Percentiles rank a stretch among this genome's conserved stretches.
phyloP scores from a whole-genome alignment of 129 eudicot species.

The Arctium lappa region DNA sequence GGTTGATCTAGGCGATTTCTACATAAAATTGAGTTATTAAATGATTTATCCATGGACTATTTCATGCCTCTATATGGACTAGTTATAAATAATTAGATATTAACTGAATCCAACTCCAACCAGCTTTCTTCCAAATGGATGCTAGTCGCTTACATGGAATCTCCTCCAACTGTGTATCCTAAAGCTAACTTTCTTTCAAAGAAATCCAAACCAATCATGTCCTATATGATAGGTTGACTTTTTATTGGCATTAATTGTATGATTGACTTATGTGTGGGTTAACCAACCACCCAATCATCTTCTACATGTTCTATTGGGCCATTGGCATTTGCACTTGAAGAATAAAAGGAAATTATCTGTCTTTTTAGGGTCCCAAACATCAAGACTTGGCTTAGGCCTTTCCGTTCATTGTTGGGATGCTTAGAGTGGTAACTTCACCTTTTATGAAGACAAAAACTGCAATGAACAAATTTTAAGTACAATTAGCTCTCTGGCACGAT shows the following conservation, averaged over 20 bases:
- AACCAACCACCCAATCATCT: not conserved
- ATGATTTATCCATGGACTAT: not conserved
- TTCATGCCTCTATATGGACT: not conserved
- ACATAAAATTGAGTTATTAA: constrained; percentile 1
- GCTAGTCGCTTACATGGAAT: constrained; percentile 2
- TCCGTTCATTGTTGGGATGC: not conserved
- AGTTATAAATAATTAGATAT: not conserved
- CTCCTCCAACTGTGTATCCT: not conserved
- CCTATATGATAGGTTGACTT: not conserved
- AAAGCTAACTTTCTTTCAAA: not conserved
- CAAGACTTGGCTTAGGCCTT: not conserved
- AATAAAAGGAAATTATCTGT: not conserved
- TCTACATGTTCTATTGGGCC: not conserved
- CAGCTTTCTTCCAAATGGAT: not conserved
- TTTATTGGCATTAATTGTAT: not conserved
- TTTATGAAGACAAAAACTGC: not conserved
- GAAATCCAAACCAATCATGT: not conserved
- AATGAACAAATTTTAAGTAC: not conserved
- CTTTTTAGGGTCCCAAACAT: not conserved
- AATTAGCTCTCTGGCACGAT: not conserved
- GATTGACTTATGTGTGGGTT: not conserved
- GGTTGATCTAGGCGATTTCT: constrained; percentile 2
- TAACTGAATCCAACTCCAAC: not conserved
- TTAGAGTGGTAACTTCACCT: not conserved
- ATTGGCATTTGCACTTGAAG: not conserved